Evolutionary conservation across 2,329 filamentous ascomycete species (phyloP).

Genomic region (Pseudocercospora macadamiae): DNA sequence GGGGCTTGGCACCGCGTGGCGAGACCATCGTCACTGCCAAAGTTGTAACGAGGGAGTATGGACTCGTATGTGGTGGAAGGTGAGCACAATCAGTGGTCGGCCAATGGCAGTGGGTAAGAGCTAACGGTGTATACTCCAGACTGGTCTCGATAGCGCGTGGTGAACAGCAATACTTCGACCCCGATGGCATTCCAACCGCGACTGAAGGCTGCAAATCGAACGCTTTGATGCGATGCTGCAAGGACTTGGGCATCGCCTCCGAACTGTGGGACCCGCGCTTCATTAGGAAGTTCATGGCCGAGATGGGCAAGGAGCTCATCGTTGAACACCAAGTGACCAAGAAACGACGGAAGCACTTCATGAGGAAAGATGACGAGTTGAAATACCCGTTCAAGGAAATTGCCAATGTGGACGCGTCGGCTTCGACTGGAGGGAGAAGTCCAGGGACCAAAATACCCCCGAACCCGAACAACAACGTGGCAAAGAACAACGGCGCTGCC

Average conservation of each 20-base stretch:
- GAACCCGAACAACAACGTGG: not conserved
- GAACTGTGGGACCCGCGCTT: constrained; percentile 97
- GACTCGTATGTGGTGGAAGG: constrained; percentile 84
- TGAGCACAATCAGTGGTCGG: constrained; percentile 49
- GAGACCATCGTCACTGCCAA: constrained; percentile 84
- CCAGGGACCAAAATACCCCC: not conserved
- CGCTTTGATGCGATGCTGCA: constrained; percentile 96
- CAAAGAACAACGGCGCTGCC: not conserved
- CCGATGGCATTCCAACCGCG: constrained; percentile 88
- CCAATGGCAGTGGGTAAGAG: not conserved
- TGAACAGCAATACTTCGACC: constrained; percentile 90
- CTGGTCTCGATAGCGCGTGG: constrained; percentile 90
- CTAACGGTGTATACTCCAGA: constrained; percentile 50
- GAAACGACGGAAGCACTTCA: constrained; percentile 86
- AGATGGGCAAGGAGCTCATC: constrained; percentile 77
- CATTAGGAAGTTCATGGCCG: constrained; percentile 78
- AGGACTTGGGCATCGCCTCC: constrained; percentile 90
- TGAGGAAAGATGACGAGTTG: constrained; percentile 79
- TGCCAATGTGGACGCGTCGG: not conserved
- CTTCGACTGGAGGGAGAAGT: not conserved
- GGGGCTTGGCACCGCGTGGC: constrained; percentile 87
- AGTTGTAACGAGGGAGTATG: constrained; percentile 86
- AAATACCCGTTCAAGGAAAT: constrained; percentile 64
- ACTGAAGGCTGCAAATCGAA: constrained; percentile 99
- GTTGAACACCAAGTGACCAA: constrained; percentile 86